Evolutionary conservation across 192 early-diverging fungal genomes (phyloP), one percentile per base, ranked within the genome.

Genomic region (Entomortierella lignicola): DNA sequence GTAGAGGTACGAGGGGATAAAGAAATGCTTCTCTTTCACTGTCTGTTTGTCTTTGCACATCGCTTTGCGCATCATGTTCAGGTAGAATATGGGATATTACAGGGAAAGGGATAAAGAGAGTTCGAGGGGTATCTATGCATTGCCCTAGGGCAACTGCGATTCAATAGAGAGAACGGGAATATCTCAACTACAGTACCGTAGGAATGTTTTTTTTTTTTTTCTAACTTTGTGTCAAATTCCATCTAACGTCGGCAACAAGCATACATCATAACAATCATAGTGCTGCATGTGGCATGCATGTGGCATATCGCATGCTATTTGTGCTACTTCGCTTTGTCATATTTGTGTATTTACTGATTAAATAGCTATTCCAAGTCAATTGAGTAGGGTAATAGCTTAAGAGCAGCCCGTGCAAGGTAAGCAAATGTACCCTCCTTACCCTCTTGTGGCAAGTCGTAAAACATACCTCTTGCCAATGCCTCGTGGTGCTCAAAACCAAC

Each of bases 401-500:
- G 66, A 23, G 80, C 74, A 26, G 84, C 85, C 6, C 66, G 63
- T 15, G 85, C 89, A 44, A 93, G 84, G 63, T 90, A 93, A 18
- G 81, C 67, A 65, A 90, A 88, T 23, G 91, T 93, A 8, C 91
- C 91, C 63, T 87, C 86, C 13, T 85, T 75, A 37, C 80, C 75
- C 20, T 90, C 91, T 62, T 89, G 89, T 1, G 89, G 89, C 63
- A 95, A 55, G 80, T 95, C 93, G 81, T 89, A 95, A 73, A 95
- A 95, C 82, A 94, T 82, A n/a, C 85, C 72, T 21, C 91, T 80
- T 1, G 92, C 92, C 48, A 93, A 57, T 0, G 72, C 69, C 31
- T 91, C 89, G 58, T 95, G 87, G 17, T 83, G 69, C 21, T 92
- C 89, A 80, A 90, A 91, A 20, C 81, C 81, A 58, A 86, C 71